phyloP scores from a whole-genome alignment of 163 green algal genomes.

The Scenedesmus sp. region DNA sequence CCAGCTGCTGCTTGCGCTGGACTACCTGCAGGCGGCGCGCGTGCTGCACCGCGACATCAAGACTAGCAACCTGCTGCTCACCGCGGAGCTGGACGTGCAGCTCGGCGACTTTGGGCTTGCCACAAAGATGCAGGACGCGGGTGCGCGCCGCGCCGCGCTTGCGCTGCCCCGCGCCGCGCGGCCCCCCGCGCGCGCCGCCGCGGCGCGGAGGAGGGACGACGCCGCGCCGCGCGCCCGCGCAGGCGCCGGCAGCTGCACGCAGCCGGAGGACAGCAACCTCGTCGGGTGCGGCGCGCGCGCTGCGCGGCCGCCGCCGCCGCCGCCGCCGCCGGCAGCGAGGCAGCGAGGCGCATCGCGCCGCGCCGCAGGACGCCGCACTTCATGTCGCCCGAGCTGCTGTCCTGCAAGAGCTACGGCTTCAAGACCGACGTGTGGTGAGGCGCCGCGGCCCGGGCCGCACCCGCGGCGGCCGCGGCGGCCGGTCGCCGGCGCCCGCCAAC shows the following conservation, averaged over 20 bases:
- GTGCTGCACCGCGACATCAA: slow-evolving; percentile 77
- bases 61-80: slow-evolving; percentile 75
- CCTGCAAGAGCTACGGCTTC: slow-evolving; percentile 67
- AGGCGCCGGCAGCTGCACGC: too few relatives aligned
- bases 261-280: too few relatives aligned
- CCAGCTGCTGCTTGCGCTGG: slow-evolving; percentile 70
- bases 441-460: neutral
- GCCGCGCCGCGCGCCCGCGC: too few relatives aligned
- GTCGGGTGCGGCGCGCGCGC: too few relatives aligned
- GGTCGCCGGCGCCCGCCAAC: too few relatives aligned
- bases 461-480: too few relatives aligned
- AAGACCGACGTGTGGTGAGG: slow-evolving; percentile 74
- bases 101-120: slow-evolving; percentile 78
- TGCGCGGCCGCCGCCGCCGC: too few relatives aligned
- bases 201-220: too few relatives aligned
- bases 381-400: slow-evolving; percentile 81
- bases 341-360: too few relatives aligned
- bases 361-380: slow-evolving; percentile 86
- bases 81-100: slow-evolving; percentile 59
- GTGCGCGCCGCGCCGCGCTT: too few relatives aligned
- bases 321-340: slow-evolving; percentile 17
- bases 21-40: slow-evolving; percentile 68
- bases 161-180: too few relatives aligned
- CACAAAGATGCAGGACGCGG: slow-evolving; percentile 49
- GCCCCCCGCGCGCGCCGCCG: too few relatives aligned